Evolutionary conservation across 1,284 basidiomycete genomes (phyloP).

Genomic region (Tylopilus orsonianus): DNA sequence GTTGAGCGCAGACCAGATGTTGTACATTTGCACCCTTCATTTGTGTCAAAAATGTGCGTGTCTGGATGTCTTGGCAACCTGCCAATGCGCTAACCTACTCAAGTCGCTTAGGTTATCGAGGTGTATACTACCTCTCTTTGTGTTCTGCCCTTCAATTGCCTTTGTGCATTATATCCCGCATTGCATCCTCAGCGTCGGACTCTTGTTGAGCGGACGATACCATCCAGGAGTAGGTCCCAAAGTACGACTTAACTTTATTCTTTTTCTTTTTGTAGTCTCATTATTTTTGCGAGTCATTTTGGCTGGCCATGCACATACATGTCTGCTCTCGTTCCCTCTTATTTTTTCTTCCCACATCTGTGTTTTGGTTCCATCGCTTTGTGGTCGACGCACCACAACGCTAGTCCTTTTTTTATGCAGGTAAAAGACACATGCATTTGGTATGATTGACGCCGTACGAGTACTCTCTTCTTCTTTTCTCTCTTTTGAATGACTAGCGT

Average conservation of each 20-base stretch:
- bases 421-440: slow-evolving; percentile 28
- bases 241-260: slow-evolving; percentile 34
- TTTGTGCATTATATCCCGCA: slow-evolving; percentile 30
- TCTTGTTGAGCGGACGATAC: slow-evolving; percentile 16
- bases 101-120: slow-evolving; percentile 18
- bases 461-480: too few species aligned
- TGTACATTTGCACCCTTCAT: slow-evolving; percentile 15
- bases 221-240: slow-evolving; percentile 12
- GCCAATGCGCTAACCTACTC: slow-evolving; percentile 1
- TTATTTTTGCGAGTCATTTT: slow-evolving; percentile 20
- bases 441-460: slow-evolving; percentile 24
- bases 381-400: slow-evolving; percentile 11
- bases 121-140: slow-evolving; percentile 27
- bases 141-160: slow-evolving; percentile 6
- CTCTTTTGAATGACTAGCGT: slow-evolving; percentile 27
- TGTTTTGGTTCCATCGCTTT: slow-evolving; percentile 23
- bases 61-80: not conserved
- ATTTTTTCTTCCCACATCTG: slow-evolving; percentile 12
- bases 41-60: slow-evolving; percentile 25
- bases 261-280: slow-evolving; percentile 7
- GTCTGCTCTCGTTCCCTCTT: slow-evolving; percentile 11
- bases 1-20: slow-evolving; percentile 18
- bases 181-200: slow-evolving; percentile 27
- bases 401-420: slow-evolving; percentile 30
- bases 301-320: slow-evolving; percentile 37